phyloP scores from a whole-genome alignment of 2,329 filamentous ascomycete species.

The Hymenoscyphus infarciens region DNA sequence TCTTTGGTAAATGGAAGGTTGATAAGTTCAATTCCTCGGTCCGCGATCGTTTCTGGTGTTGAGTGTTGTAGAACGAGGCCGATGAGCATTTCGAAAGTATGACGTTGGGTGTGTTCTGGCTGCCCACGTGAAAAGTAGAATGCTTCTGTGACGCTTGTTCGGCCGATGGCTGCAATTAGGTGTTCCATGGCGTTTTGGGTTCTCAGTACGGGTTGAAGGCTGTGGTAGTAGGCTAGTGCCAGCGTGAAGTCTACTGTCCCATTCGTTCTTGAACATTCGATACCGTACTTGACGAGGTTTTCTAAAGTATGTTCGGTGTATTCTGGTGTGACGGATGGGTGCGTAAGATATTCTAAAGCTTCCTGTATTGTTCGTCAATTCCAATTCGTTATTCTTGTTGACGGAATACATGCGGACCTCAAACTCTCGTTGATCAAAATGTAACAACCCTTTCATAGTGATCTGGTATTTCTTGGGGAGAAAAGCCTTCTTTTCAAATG shows the following conservation, averaged over 20 bases:
- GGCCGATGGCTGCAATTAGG: constrained; percentile 66
- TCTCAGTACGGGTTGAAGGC: constrained; percentile 69
- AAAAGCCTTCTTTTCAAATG: constrained; percentile 59
- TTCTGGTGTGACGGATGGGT: constrained; percentile 74
- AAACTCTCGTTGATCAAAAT: constrained; percentile 70
- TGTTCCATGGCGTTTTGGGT: constrained; percentile 58
- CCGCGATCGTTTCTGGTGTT: constrained; percentile 42
- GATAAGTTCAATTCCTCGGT: constrained; percentile 64
- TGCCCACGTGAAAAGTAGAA: constrained; percentile 69
- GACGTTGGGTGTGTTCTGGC: constrained; percentile 56
- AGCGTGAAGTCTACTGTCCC: constrained; percentile 59
- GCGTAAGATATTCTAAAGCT: constrained; percentile 72
- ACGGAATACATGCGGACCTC: constrained; percentile 41
- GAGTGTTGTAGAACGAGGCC: constrained; percentile 49
- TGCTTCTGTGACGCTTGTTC: constrained; percentile 66
- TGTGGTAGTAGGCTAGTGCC: constrained; percentile 74
- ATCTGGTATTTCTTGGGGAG: constrained; percentile 74
- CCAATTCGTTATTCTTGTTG: constrained; percentile 4
- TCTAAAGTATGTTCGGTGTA: constrained; percentile 80
- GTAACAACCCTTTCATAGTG: constrained; percentile 79
- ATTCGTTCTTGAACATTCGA: constrained; percentile 34
- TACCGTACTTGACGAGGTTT: constrained; percentile 52
- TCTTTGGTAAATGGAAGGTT: constrained; percentile 66
- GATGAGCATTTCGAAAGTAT: constrained; percentile 66
- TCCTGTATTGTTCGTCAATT: constrained; percentile 41